Conservation (phyloP, 805 yeast species). For the Brettanomyces nanus region DNA sequence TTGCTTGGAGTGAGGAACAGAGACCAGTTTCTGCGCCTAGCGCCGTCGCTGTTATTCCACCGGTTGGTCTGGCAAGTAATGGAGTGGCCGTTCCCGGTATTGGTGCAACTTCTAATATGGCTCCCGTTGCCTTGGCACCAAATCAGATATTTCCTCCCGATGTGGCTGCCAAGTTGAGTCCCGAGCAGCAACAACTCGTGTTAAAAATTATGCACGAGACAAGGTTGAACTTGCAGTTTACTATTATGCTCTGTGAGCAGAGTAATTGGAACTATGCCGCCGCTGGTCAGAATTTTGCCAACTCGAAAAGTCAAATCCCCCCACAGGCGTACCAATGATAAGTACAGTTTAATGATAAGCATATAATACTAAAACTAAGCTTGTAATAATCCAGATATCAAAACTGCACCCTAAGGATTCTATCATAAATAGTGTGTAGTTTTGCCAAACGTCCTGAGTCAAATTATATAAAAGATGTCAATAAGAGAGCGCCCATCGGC, state of each 20-base stretch:
- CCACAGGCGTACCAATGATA: conserved; percentile 38
- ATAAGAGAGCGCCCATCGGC: too few relatives aligned
- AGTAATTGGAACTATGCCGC: conserved; percentile 73
- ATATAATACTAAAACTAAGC: neutral
- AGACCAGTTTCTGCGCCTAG: conserved; percentile 9
- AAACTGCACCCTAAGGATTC: neutral
- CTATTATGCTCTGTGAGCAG: conserved; percentile 77
- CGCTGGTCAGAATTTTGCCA: conserved; percentile 64
- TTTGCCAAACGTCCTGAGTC: too few relatives aligned
- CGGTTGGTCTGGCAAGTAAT: neutral
- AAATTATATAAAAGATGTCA: too few relatives aligned
- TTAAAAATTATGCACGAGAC: conserved; percentile 64
- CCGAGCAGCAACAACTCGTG: conserved; percentile 55
- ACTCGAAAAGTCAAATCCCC: conserved; percentile 47
- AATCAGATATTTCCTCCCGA: conserved; percentile 38
- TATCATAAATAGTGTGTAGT: neutral
- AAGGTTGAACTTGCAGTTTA: conserved; percentile 67
- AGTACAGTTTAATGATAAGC: neutral
- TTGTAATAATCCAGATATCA: neutral
- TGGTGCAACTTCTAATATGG: conserved; percentile 7
- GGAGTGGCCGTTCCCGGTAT: conserved; percentile 10
- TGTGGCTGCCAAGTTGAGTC: conserved; percentile 39
- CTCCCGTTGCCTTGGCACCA: neutral
- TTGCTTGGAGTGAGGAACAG: conserved; percentile 40
- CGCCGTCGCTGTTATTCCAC: conserved; percentile 3